These are phyloP conservation scores for Fusarium secorum DNA, from an alignment of 2,329 filamentous ascomycete species.

Conservation along the genomic window DNA sequence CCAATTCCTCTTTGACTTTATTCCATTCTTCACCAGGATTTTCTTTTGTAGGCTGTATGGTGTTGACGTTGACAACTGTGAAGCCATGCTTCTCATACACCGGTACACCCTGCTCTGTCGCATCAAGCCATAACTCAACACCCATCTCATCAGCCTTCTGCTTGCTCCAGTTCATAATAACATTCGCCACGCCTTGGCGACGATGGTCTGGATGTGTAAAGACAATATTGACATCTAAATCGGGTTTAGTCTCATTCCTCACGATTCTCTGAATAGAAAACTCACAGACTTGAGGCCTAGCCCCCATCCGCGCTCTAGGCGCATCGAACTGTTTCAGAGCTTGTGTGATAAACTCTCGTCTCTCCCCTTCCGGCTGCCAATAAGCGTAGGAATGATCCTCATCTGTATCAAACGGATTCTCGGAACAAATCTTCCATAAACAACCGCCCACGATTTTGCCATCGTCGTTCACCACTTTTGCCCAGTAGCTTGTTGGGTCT, in stretches of 20 bases:
- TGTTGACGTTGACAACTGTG: conserved; percentile 23
- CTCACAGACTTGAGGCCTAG: conserved; percentile 36
- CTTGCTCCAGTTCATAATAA: conserved; percentile 36
- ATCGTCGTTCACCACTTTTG: conserved; percentile 24
- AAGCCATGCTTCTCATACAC: conserved; percentile 39
- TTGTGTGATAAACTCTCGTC: conserved; percentile 25
- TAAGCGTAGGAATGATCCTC: conserved; percentile 17
- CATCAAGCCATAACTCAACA: conserved; percentile 37
- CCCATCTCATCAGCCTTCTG: conserved; percentile 38
- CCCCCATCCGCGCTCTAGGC: conserved; percentile 26
- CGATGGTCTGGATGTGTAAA: conserved; percentile 36
- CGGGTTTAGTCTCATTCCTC: neutral
- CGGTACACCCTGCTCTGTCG: conserved; percentile 31
- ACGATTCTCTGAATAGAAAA: neutral
- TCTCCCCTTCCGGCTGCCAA: conserved; percentile 35
- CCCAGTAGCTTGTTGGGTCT: conserved; percentile 28
- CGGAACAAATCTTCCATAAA: conserved; percentile 29
- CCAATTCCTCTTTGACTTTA: conserved; percentile 20
- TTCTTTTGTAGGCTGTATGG: conserved; percentile 5
- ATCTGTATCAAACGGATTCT: conserved; percentile 17
- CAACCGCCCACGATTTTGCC: conserved; percentile 34
- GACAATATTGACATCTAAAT: conserved; percentile 32
- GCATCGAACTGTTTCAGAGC: conserved; percentile 30
- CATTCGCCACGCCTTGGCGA: conserved; percentile 31
- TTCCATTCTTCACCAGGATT: conserved; percentile 24